These are phyloP conservation scores for Podospora pseudocomata DNA, from an alignment of 495 filamentous ascomycete species.

Conservation along the genomic window DNA sequence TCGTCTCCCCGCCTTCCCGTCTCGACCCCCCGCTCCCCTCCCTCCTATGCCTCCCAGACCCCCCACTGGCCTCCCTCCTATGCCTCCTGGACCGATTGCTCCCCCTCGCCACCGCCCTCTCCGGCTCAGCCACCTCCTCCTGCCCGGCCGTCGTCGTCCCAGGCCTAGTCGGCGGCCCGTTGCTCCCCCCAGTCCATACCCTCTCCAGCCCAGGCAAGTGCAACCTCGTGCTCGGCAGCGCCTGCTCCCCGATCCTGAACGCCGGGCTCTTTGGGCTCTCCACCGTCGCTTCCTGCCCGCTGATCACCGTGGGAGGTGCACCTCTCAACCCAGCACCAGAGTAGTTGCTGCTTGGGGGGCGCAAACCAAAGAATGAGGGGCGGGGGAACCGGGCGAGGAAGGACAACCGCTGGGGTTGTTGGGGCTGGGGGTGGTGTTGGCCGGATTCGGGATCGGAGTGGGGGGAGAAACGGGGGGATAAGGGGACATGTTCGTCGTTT, in stretches of 20 bases:
- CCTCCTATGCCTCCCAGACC: constrained; percentile 18
- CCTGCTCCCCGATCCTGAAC: constrained; percentile 33
- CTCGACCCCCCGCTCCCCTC: constrained; percentile 22
- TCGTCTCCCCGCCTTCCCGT: constrained; percentile 7
- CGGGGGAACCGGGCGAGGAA: constrained; percentile 35
- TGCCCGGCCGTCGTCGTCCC: constrained; percentile 8
- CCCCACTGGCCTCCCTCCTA: constrained; percentile 7
- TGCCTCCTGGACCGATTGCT: not conserved
- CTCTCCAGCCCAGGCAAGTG: constrained; percentile 39
- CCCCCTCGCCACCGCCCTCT: constrained; percentile 18
- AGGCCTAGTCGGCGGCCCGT: constrained; percentile 30
- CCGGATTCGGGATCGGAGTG: constrained; percentile 24
- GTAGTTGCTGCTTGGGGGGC: constrained; percentile 21
- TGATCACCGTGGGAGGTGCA: constrained; percentile 25
- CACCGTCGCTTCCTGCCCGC: constrained; percentile 11
- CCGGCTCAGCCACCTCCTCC: constrained; percentile 11
- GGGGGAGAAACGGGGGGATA: constrained; percentile 21
- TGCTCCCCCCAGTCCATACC: constrained; percentile 34
- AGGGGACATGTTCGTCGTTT: constrained; percentile 24
- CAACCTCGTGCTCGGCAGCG: constrained; percentile 39
- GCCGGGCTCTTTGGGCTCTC: constrained; percentile 41
- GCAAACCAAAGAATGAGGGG: constrained; percentile 24
- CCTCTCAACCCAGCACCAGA: constrained; percentile 27
- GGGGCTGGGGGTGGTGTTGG: not conserved
- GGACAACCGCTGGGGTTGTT: constrained; percentile 19